A percentile compares a stretch with the other conserved stretches of the same genome.
These are phyloP conservation scores for Pythium sukuiense DNA, from an alignment of 352 stramenopile genomes.

Conservation along the genomic window DNA sequence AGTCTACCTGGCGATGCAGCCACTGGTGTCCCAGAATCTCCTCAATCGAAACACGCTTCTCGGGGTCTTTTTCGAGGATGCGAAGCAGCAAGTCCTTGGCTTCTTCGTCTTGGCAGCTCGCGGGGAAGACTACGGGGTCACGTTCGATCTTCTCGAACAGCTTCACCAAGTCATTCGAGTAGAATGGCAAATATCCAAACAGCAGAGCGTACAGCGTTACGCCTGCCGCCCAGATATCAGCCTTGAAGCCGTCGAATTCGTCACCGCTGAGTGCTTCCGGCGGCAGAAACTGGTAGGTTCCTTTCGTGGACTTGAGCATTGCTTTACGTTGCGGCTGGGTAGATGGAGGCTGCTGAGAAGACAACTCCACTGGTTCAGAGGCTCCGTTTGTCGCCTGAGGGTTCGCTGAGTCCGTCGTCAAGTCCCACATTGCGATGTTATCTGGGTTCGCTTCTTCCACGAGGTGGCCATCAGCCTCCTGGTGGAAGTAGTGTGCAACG, in stretches of 20 bases:
- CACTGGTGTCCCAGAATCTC: slow-evolving; percentile 73
- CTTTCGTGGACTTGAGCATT: slow-evolving; percentile 71
- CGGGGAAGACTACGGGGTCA: slow-evolving; percentile 51
- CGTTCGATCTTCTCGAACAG: slow-evolving; percentile 91
- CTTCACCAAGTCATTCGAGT: slow-evolving; percentile 77
- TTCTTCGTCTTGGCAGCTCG: slow-evolving; percentile 45
- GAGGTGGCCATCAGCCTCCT: slow-evolving; percentile 46
- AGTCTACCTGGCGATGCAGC: slow-evolving; percentile 61
- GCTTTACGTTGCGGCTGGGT: slow-evolving; percentile 15
- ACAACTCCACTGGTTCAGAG: neutral
- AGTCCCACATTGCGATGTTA: slow-evolving; percentile 47
- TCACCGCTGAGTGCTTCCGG: slow-evolving; percentile 65
- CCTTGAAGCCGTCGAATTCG: slow-evolving; percentile 79
- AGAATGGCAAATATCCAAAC: slow-evolving; percentile 87
- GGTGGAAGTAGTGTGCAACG: slow-evolving; percentile 73
- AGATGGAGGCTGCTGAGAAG: neutral
- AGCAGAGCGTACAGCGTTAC: slow-evolving; percentile 91
- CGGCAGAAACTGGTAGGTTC: slow-evolving; percentile 75
- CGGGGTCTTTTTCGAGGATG: slow-evolving; percentile 80
- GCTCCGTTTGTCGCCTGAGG: neutral
- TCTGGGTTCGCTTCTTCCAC: slow-evolving; percentile 53
- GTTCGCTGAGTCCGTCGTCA: slow-evolving; percentile 26
- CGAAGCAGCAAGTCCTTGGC: slow-evolving; percentile 62
- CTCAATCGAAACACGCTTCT: slow-evolving; percentile 62
- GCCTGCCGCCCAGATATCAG: slow-evolving; percentile 91